These are phyloP conservation scores for Mycosarcoma maydis DNA, from an alignment of 1,284 basidiomycete species.

Conservation along the genomic window DNA sequence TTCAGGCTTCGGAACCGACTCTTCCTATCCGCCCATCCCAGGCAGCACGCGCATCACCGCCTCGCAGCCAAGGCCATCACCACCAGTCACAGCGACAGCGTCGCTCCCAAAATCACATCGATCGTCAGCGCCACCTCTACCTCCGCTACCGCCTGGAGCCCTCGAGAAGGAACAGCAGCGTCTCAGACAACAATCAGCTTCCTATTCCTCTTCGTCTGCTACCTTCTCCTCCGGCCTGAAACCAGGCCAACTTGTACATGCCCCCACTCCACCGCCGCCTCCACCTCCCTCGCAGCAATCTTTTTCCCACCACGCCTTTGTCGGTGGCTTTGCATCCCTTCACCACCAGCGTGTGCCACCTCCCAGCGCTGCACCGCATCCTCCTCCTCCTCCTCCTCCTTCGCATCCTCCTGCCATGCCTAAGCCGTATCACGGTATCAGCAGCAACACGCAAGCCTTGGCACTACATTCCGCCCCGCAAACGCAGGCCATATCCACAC, in stretches of 20 bases:
- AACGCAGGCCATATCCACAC: slow-evolving; percentile 1
- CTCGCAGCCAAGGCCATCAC: slow-evolving; percentile 25
- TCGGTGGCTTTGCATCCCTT: slow-evolving; percentile 22
- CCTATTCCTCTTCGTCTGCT: slow-evolving; percentile 22
- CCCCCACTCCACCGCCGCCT: slow-evolving; percentile 28
- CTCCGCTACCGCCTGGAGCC: slow-evolving; percentile 47
- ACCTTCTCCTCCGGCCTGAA: slow-evolving; percentile 7
- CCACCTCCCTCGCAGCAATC: not conserved
- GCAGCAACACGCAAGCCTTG: slow-evolving; percentile 26
- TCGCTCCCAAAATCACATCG: slow-evolving; percentile 15
- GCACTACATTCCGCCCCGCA: slow-evolving; percentile 6
- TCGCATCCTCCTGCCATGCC: slow-evolving; percentile 20
- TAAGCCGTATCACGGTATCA: slow-evolving; percentile 11
- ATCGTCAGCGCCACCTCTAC: slow-evolving; percentile 44
- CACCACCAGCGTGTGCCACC: slow-evolving; percentile 7
- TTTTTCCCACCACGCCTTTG: slow-evolving; percentile 9
- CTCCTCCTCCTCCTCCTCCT: not conserved
- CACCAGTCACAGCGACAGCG: not conserved
- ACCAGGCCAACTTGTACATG: slow-evolving; percentile 43
- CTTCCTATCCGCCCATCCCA: slow-evolving; percentile 60
- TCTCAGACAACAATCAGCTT: slow-evolving; percentile 21
- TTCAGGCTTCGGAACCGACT: slow-evolving; percentile 58
- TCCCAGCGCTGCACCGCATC: too few species aligned
- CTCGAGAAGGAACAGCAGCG: slow-evolving; percentile 43
- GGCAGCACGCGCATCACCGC: slow-evolving; percentile 31